Conservation (phyloP, 2,329 filamentous ascomycete genomes). For the Nannizzia gypsea region DNA sequence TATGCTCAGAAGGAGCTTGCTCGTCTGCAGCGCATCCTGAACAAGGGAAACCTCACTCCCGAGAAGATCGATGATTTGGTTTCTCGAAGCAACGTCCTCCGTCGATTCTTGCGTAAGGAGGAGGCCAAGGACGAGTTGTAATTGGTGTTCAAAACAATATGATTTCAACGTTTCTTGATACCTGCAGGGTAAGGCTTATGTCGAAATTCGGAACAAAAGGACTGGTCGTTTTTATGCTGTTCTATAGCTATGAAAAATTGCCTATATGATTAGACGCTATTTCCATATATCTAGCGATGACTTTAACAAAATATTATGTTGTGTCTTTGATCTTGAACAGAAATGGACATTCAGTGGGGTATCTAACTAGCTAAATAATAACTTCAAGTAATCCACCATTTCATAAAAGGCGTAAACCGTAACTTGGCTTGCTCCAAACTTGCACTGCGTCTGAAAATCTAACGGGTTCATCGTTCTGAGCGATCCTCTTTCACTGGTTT, state of each 20-base stretch:
- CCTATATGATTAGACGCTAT: background rate
- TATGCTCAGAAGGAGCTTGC: slow-evolving; percentile 79
- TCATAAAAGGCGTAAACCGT: background rate
- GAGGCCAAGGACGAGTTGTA: slow-evolving; percentile 55
- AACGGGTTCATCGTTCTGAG: no score
- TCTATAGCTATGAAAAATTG: background rate
- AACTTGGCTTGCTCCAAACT: no score
- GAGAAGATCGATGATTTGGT: slow-evolving; percentile 83
- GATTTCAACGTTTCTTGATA: background rate
- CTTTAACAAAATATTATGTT: background rate
- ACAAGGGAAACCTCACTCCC: slow-evolving; percentile 73
- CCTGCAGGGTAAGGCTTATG: no score
- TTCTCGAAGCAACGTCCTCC: slow-evolving; percentile 76
- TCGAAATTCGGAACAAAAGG: no score
- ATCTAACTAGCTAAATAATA: background rate
- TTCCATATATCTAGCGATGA: background rate
- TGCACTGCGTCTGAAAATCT: no score
- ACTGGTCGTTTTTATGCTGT: background rate
- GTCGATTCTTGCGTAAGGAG: slow-evolving; percentile 56
- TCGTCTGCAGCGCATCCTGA: slow-evolving; percentile 65
- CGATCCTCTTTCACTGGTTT: background rate
- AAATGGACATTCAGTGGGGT: background rate
- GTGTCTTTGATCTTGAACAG: background rate
- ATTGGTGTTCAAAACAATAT: slow-evolving; percentile 15
- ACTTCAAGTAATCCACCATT: background rate